These are phyloP conservation scores for Trichothecium sympodiale DNA, from an alignment of 2,329 filamentous ascomycete genomes.

Conservation along the genomic window DNA sequence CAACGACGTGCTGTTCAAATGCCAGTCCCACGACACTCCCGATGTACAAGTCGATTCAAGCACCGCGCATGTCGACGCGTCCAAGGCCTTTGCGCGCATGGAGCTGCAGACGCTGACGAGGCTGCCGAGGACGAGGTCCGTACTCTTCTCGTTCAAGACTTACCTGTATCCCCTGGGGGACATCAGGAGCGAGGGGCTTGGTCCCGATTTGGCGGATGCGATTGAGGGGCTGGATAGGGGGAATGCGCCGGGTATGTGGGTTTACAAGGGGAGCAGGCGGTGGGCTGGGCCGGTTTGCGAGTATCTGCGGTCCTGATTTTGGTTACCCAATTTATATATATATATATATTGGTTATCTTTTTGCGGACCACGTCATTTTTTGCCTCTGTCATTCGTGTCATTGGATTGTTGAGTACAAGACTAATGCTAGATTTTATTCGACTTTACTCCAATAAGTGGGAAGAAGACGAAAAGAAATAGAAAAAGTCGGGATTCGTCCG, in stretches of 20 bases:
- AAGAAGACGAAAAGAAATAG: no score
- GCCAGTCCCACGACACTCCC: neutral
- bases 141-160: slow-evolving; percentile 47
- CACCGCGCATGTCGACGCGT: no score
- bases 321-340: no score
- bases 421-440: no score
- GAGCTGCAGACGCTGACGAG: slow-evolving; percentile 42
- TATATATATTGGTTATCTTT: no score
- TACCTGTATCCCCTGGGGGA: slow-evolving; percentile 37
- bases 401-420: no score
- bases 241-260: slow-evolving; percentile 42
- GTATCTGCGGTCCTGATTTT: slow-evolving; percentile 26
- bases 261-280: slow-evolving; percentile 36
- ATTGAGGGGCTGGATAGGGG: slow-evolving; percentile 39
- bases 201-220: slow-evolving; percentile 34
- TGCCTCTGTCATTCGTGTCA: no score
- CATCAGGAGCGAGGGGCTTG: slow-evolving; percentile 37
- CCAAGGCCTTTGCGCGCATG: slow-evolving; percentile 17
- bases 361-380: no score
- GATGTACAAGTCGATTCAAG: neutral
- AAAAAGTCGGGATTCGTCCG: no score
- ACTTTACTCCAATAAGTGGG: no score
- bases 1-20: slow-evolving; percentile 24
- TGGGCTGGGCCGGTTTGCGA: slow-evolving; percentile 36
- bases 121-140: slow-evolving; percentile 31